Percentiles rank a stretch among this genome's conserved stretches.
These are phyloP conservation scores for Backusella morwellensis DNA, from an alignment of 192 early-diverging fungal species.

Conservation along the genomic window DNA sequence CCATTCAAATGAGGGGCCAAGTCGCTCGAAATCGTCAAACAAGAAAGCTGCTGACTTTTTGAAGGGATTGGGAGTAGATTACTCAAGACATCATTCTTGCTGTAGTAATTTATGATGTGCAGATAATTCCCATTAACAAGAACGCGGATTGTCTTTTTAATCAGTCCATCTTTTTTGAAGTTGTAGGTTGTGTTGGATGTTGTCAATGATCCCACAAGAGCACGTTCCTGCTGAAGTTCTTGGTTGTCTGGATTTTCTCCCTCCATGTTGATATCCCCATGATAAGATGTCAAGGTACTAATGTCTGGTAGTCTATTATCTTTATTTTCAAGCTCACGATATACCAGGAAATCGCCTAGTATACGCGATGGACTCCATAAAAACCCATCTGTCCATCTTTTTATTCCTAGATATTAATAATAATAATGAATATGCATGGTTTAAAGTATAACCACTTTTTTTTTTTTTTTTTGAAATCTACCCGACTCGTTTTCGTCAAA, in stretches of 20 bases:
- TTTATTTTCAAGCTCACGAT: slow-evolving; percentile 47
- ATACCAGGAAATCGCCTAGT: slow-evolving; percentile 63
- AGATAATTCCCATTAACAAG: slow-evolving; percentile 38
- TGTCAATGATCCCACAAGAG: slow-evolving; percentile 28
- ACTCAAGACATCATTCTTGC: slow-evolving; percentile 49
- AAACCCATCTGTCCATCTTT: slow-evolving; percentile 71
- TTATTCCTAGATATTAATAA: slow-evolving; percentile 45
- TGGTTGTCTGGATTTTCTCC: not conserved
- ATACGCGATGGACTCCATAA: slow-evolving; percentile 70
- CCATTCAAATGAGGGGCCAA: slow-evolving; percentile 22
- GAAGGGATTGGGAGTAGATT: slow-evolving; percentile 51
- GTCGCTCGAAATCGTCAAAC: slow-evolving; percentile 53
- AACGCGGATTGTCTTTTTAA: slow-evolving; percentile 67
- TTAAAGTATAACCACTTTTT: not conserved
- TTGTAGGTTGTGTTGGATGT: slow-evolving; percentile 23
- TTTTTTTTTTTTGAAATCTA: not conserved
- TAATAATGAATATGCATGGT: not conserved
- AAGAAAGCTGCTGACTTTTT: slow-evolving; percentile 43
- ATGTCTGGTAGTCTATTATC: slow-evolving; percentile 16
- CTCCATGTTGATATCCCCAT: not conserved
- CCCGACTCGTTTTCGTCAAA: slow-evolving; percentile 33
- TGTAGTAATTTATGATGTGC: slow-evolving; percentile 37
- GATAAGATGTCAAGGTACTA: not conserved
- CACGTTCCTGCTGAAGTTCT: slow-evolving; percentile 13
- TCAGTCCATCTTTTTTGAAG: slow-evolving; percentile 47